Conservation (phyloP, 129 eudicot species). For the Centella asiatica region DNA sequence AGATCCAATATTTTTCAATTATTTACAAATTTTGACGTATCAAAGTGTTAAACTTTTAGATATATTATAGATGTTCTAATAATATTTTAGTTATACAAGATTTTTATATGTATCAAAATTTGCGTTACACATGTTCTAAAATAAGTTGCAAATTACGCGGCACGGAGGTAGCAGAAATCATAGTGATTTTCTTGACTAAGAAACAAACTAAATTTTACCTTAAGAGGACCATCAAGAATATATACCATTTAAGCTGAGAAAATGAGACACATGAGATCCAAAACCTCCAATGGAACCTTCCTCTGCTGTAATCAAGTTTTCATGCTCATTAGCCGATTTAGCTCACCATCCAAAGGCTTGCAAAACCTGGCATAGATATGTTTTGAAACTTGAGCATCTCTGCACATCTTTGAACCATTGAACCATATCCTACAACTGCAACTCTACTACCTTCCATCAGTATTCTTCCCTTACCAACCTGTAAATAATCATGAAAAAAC, state of each 20-base stretch:
- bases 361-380: slow-evolving; percentile 96
- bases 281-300: slow-evolving; percentile 96
- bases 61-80: too few species aligned
- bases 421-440: slow-evolving; percentile 84
- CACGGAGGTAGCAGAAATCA: too few species aligned
- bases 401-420: slow-evolving; percentile 78
- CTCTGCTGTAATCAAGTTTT: slow-evolving; percentile 73
- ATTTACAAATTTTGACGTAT: too few species aligned
- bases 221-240: slow-evolving; percentile 83
- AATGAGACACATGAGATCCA: slow-evolving; percentile 84
- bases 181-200: too few species aligned
- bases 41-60: too few species aligned
- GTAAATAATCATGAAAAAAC: background rate
- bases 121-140: too few species aligned
- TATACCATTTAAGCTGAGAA: slow-evolving; percentile 85
- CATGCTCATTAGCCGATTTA: slow-evolving; percentile 74
- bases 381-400: slow-evolving; percentile 52
- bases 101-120: too few species aligned
- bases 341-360: slow-evolving; percentile 68
- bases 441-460: slow-evolving; percentile 75
- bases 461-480: slow-evolving; percentile 89
- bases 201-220: too few species aligned
- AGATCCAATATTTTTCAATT: too few species aligned
- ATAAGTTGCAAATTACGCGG: too few species aligned
- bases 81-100: too few species aligned